Conservation (phyloP, 2,329 filamentous ascomycete species). For the Alternaria gaisen region DNA sequence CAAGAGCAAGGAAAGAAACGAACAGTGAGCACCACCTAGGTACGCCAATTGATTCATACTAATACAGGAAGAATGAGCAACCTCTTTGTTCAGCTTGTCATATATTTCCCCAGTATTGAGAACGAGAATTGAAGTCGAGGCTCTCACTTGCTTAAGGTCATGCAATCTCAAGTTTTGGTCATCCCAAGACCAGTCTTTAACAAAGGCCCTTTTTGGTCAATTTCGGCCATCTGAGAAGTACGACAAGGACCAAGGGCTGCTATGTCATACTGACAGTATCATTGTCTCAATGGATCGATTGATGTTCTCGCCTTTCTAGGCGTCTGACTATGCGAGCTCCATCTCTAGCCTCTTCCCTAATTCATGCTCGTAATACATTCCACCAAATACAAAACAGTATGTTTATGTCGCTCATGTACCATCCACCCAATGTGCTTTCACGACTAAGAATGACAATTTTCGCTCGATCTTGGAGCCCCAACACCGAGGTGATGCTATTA, state of each 20-base stretch:
- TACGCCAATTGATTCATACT: no score
- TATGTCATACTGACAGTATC: neutral
- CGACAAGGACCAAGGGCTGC: neutral
- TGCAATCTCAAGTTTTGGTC: neutral
- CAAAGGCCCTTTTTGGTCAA: neutral
- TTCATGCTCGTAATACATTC: neutral
- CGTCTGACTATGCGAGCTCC: neutral
- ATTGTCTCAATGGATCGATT: neutral
- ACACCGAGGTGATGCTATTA: conserved; percentile 4
- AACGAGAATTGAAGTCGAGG: neutral
- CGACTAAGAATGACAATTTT: neutral
- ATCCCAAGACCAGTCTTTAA: neutral
- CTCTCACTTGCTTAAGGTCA: neutral
- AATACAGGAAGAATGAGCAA: neutral
- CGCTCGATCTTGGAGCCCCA: conserved; percentile 4
- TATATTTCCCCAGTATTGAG: neutral
- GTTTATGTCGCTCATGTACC: neutral
- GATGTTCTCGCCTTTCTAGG: neutral
- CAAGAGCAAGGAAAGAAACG: neutral
- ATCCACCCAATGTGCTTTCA: neutral
- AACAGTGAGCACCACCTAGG: neutral
- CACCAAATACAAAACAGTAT: neutral
- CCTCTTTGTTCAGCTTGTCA: neutral
- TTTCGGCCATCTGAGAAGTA: neutral
- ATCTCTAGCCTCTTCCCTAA: neutral